phyloP scores from a whole-genome alignment of 805 yeast genomes.

The Sungouiozyma intestinalis region DNA sequence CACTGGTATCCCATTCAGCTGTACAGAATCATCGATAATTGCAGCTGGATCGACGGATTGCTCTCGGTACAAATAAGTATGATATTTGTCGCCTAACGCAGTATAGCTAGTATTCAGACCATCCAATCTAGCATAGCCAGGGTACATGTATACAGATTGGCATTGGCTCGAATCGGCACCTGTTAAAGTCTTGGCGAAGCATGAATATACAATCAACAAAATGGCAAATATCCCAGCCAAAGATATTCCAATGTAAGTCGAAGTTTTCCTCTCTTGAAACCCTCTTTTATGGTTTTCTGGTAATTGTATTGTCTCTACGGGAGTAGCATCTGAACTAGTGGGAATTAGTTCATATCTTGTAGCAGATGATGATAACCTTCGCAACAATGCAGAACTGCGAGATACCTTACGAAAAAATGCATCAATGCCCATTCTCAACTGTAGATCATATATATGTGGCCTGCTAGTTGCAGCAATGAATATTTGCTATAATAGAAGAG shows the following conservation, averaged over 20 bases:
- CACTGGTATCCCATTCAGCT: conserved; percentile 70
- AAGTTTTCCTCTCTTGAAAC: not conserved
- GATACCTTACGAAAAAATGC: not conserved
- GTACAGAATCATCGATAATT: conserved; percentile 25
- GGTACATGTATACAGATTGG: conserved; percentile 66
- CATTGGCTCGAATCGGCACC: conserved; percentile 50
- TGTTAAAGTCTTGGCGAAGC: conserved; percentile 13
- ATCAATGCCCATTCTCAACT: not conserved
- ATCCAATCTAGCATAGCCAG: conserved; percentile 65
- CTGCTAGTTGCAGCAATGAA: too few species aligned
- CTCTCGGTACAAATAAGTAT: conserved; percentile 79
- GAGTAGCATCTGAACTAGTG: not conserved
- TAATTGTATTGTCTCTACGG: not conserved
- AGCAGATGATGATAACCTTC: not conserved
- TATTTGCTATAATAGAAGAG: too few species aligned
- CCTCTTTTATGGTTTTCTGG: not conserved
- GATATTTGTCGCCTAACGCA: conserved; percentile 48
- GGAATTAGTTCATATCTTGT: not conserved
- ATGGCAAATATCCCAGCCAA: conserved; percentile 13
- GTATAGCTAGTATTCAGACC: conserved; percentile 73
- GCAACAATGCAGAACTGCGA: not conserved
- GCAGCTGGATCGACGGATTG: conserved; percentile 59
- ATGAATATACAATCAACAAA: conserved; percentile 6
- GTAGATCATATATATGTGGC: too few species aligned
- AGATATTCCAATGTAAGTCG: conserved; percentile 1